phyloP scores from a whole-genome alignment of 257 asterid species.

The Solanum bulbocastanum region DNA sequence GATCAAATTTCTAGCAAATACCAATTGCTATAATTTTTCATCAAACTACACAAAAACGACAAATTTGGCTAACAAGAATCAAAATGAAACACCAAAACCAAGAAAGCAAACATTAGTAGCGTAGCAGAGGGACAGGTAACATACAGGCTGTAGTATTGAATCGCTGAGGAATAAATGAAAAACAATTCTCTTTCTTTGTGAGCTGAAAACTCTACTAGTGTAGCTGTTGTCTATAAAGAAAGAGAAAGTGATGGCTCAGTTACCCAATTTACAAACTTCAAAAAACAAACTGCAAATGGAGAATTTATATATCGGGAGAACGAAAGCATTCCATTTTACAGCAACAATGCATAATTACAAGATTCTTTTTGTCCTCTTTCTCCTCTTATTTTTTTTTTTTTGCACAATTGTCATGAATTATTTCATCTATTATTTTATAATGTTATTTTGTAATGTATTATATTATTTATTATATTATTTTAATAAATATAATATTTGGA shows the following conservation, averaged over 20 bases:
- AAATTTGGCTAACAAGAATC: not conserved
- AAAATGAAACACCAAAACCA: not conserved
- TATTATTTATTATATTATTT: too few species aligned
- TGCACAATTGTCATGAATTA: rapidly evolving
- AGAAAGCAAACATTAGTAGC: not conserved
- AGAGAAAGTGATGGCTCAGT: constrained; percentile 8
- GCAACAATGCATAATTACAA: not conserved
- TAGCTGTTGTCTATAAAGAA: not conserved
- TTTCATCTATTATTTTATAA: too few species aligned
- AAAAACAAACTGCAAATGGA: not conserved
- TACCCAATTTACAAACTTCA: not conserved
- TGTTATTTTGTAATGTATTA: rapidly evolving
- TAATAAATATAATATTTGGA: rapidly evolving
- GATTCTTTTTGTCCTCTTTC: not conserved
- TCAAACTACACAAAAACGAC: not conserved
- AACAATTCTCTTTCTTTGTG: not conserved
- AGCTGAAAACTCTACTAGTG: not conserved
- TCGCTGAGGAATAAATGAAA: not conserved
- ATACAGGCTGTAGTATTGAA: constrained; percentile 7
- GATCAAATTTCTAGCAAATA: not conserved
- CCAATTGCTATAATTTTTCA: not conserved
- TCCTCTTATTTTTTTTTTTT: not conserved
- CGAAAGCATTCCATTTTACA: not conserved
- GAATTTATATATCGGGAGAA: not conserved
- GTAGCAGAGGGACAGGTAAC: not conserved